Conservation (phyloP, 2,329 filamentous ascomycete species). For the Orbilia javanica region DNA sequence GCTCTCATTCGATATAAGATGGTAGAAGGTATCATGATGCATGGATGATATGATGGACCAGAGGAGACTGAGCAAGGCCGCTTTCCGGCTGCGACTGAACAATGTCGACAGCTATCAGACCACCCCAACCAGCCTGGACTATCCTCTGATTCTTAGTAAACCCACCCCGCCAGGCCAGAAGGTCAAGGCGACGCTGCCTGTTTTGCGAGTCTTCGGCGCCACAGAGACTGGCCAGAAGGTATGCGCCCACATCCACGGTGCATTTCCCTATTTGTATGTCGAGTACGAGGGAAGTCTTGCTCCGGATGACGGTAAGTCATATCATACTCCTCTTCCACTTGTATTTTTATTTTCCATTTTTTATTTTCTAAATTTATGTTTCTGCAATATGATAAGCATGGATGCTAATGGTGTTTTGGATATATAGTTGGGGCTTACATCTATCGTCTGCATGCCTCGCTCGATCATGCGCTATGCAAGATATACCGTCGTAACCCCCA, state of each 20-base stretch:
- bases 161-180: slow-evolving; percentile 71
- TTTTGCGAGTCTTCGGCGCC: slow-evolving; percentile 90
- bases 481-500: slow-evolving; percentile 84
- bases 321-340: neutral
- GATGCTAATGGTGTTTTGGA: slow-evolving; percentile 37
- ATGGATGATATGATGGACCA: neutral
- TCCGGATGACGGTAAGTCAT: slow-evolving; percentile 73
- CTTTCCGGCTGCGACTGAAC: slow-evolving; percentile 91
- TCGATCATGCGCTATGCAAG: slow-evolving; percentile 88
- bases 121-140: slow-evolving; percentile 72
- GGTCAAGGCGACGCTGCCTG: slow-evolving; percentile 78
- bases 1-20: too few species aligned
- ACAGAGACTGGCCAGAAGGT: slow-evolving; percentile 96
- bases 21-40: neutral
- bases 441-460: slow-evolving; percentile 81
- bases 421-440: slow-evolving; percentile 79
- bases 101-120: slow-evolving; percentile 96
- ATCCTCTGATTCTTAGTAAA: slow-evolving; percentile 77
- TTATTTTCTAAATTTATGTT: neutral
- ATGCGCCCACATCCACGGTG: slow-evolving; percentile 94
- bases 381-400: too few species aligned
- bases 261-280: slow-evolving; percentile 94
- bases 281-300: slow-evolving; percentile 80
- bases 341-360: neutral
- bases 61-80: neutral